Percentiles rank a stretch among this genome's conserved stretches.
These are phyloP conservation scores for Penicillium glabrum DNA, from an alignment of 2,329 filamentous ascomycete genomes.

Conservation along the genomic window DNA sequence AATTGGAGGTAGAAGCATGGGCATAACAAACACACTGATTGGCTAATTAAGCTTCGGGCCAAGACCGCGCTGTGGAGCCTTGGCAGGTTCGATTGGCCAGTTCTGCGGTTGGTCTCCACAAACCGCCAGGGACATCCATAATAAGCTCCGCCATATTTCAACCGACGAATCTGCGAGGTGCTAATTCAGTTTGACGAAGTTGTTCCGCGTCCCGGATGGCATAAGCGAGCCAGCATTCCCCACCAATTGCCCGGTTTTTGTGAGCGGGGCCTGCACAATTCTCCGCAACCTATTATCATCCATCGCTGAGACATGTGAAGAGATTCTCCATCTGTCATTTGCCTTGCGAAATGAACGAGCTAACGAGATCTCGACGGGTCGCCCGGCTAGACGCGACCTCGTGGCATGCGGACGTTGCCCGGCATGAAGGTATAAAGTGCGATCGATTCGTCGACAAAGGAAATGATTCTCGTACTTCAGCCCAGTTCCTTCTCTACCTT, in stretches of 20 bases:
- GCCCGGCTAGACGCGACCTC: background rate
- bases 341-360: background rate
- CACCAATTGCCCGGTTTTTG: background rate
- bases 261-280: background rate
- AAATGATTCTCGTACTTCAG: slow-evolving; percentile 14
- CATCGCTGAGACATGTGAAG: background rate
- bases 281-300: background rate
- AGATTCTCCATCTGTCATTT: background rate
- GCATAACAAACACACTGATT: background rate
- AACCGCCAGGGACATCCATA: background rate
- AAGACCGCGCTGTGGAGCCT: background rate
- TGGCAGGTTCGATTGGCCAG: background rate
- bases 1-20: slow-evolving; percentile 1
- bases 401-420: background rate
- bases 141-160: background rate
- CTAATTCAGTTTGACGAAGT: background rate
- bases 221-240: background rate
- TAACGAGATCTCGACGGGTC: background rate
- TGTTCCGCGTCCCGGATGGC: background rate
- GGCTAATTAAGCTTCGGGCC: background rate
- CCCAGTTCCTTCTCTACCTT: background rate
- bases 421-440: slow-evolving; percentile 12
- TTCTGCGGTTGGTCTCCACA: background rate
- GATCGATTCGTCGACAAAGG: background rate
- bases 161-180: background rate